Conservation (phyloP, 768 basidiomycete genomes). For the Amanita exitialis region DNA sequence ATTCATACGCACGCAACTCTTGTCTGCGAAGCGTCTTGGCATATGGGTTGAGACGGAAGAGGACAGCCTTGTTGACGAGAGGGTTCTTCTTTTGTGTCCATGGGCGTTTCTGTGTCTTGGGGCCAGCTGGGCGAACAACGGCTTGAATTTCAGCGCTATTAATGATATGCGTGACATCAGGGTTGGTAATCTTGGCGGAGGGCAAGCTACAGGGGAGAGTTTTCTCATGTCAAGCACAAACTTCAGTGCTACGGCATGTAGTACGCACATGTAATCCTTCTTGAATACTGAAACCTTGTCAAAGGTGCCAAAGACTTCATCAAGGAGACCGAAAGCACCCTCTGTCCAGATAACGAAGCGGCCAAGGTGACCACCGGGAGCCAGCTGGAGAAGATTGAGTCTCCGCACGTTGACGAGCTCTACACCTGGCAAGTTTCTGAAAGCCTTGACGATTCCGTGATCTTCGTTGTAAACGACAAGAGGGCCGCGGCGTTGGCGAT, state of each 20-base stretch:
- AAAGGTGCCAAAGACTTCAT: slow-evolving; percentile 92
- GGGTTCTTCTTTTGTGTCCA: slow-evolving; percentile 99
- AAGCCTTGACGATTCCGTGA: slow-evolving; percentile 94
- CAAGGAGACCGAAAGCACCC: slow-evolving; percentile 84
- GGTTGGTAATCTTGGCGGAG: slow-evolving; percentile 92
- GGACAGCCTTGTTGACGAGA: slow-evolving; percentile 83
- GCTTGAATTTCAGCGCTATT: slow-evolving; percentile 98
- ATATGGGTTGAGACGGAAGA: slow-evolving; percentile 98
- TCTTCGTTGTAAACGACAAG: slow-evolving; percentile 97
- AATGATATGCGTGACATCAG: slow-evolving; percentile 95
- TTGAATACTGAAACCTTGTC: slow-evolving; percentile 81
- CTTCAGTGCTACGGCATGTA: not conserved
- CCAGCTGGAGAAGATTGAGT: slow-evolving; percentile 97
- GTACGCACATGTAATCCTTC: slow-evolving; percentile 75
- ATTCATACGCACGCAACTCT: slow-evolving; percentile 62
- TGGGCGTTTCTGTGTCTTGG: slow-evolving; percentile 82
- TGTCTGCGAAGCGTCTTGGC: slow-evolving; percentile 89
- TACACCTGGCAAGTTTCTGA: slow-evolving; percentile 98
- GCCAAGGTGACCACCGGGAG: slow-evolving; percentile 97
- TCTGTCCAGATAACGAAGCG: slow-evolving; percentile 99
- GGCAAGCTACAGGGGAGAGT: slow-evolving; percentile 56
- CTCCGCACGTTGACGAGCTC: slow-evolving; percentile 91
- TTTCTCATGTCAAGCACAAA: not conserved
- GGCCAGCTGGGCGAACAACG: slow-evolving; percentile 83
- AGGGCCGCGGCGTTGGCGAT: slow-evolving; percentile 95